These are phyloP conservation scores for Dissoconium aciculare DNA, from an alignment of 2,329 filamentous ascomycete genomes.

Conservation along the genomic window DNA sequence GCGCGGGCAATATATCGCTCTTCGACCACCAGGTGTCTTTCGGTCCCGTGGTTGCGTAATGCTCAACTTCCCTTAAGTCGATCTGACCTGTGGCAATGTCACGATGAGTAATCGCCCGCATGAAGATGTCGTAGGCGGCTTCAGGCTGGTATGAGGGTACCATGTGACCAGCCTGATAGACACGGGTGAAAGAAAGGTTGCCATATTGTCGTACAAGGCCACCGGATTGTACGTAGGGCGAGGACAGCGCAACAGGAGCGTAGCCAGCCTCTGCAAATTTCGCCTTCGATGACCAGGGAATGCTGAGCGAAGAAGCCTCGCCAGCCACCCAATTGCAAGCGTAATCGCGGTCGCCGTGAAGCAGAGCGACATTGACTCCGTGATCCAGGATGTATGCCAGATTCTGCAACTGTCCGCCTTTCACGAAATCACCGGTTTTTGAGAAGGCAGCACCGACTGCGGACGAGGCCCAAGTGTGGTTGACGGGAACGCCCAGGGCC, in stretches of 20 bases:
- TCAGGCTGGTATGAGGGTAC: constrained; percentile 26
- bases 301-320: constrained; percentile 35
- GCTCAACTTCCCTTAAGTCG: constrained; percentile 8
- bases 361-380: constrained; percentile 46
- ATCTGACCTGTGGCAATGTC: constrained; percentile 25
- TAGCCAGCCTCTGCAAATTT: constrained; percentile 39
- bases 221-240: constrained; percentile 15
- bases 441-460: constrained; percentile 30
- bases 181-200: constrained; percentile 29
- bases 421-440: constrained; percentile 30
- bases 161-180: constrained; percentile 39
- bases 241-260: constrained; percentile 16
- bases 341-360: constrained; percentile 51
- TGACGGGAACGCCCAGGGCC: constrained; percentile 41
- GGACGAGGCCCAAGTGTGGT: constrained; percentile 13
- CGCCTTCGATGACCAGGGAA: constrained; percentile 31
- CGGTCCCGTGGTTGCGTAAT: constrained; percentile 16
- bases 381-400: constrained; percentile 28
- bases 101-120: constrained; percentile 20
- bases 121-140: constrained; percentile 26
- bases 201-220: constrained; percentile 22
- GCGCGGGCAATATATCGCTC: constrained; percentile 18
- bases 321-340: constrained; percentile 43
- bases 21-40: constrained; percentile 21
- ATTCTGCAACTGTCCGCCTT: constrained; percentile 23